These are phyloP conservation scores for Holtermannia corniformis DNA, from an alignment of 768 basidiomycete genomes.

Conservation along the genomic window DNA sequence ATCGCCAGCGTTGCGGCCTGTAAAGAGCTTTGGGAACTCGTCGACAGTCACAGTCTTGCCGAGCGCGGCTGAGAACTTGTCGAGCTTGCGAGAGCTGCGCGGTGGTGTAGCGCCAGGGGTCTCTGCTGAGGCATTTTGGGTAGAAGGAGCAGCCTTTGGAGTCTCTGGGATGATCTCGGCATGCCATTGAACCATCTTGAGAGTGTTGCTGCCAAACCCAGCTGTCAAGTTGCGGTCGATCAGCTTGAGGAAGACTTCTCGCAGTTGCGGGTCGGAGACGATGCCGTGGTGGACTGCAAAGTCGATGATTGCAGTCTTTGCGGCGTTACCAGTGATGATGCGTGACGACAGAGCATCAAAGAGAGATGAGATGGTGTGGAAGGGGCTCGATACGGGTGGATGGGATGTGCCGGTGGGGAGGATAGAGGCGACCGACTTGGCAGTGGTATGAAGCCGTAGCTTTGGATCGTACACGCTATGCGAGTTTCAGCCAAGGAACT, in stretches of 20 bases:
- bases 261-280: not conserved
- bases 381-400: not conserved
- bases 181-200: constrained; percentile 20
- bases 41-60: constrained; percentile 31
- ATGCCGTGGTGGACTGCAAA: constrained; percentile 20
- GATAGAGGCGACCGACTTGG: constrained; percentile 4
- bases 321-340: constrained; percentile 18
- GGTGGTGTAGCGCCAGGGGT: not conserved
- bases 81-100: not conserved
- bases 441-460: constrained; percentile 20
- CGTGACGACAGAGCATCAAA: constrained; percentile 13
- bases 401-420: constrained; percentile 2
- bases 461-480: constrained; percentile 23
- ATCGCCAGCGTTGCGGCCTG: not conserved
- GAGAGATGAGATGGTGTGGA: constrained; percentile 4
- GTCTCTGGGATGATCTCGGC: not conserved
- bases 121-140: not conserved
- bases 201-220: constrained; percentile 31
- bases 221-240: constrained; percentile 35
- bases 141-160: not conserved
- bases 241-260: constrained; percentile 25
- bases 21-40: constrained; percentile 12
- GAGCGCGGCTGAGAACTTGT: constrained; percentile 18
- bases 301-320: constrained; percentile 6
- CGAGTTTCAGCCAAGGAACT: not conserved